Evolutionary conservation across 116 monocot species (phyloP).

Genomic region (Iris pallida): DNA sequence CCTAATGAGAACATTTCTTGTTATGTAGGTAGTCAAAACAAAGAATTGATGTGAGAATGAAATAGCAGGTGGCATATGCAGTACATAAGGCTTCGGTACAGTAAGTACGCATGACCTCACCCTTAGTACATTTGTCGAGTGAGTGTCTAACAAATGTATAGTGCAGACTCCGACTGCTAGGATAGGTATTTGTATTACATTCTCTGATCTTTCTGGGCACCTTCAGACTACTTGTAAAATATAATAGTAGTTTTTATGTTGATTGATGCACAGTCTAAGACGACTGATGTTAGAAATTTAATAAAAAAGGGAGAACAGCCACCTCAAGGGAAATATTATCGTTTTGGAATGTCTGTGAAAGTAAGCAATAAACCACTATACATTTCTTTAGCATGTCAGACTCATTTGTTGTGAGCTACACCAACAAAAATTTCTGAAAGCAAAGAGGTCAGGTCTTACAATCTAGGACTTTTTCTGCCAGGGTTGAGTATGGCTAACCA

Average conservation of each 20-base stretch:
- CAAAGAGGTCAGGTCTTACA: conserved; percentile 67
- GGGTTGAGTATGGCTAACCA: too few species aligned
- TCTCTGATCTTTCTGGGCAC: conserved; percentile 61
- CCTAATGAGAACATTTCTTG: too few species aligned
- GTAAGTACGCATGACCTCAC: conserved; percentile 73
- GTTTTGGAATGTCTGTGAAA: conserved; percentile 66
- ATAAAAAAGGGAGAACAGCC: conserved; percentile 74
- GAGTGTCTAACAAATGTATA: conserved; percentile 59
- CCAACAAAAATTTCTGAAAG: conserved; percentile 73
- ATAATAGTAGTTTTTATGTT: neutral
- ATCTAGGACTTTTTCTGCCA: too few species aligned
- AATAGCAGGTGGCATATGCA: neutral
- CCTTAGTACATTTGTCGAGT: conserved; percentile 67
- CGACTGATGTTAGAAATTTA: conserved; percentile 57
- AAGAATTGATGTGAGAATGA: neutral
- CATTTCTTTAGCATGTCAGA: conserved; percentile 70
- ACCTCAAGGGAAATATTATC: conserved; percentile 71
- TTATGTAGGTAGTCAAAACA: neutral
- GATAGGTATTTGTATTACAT: conserved; percentile 68
- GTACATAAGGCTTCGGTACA: neutral
- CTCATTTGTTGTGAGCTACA: conserved; percentile 63
- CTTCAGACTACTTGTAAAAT: conserved; percentile 40
- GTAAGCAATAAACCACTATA: conserved; percentile 75
- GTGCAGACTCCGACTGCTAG: conserved; percentile 77
- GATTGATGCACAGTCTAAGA: conserved; percentile 58